phyloP scores from a whole-genome alignment of 495 filamentous ascomycete genomes.

The Antarctomyces pellizariae region DNA sequence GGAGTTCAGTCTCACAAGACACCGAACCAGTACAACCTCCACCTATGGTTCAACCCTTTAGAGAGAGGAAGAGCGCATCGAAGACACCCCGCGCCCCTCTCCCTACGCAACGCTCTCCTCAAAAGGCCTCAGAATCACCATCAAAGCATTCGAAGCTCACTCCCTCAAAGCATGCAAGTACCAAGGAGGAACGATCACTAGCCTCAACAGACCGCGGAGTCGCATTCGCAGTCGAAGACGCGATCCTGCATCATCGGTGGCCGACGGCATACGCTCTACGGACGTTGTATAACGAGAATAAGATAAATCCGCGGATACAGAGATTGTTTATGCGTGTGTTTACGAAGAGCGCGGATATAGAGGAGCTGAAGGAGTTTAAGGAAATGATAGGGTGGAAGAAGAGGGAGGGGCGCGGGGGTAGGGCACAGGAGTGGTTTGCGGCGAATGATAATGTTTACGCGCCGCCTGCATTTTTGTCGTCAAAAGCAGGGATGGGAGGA shows the following conservation, averaged over 20 bases:
- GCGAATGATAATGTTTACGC: too few species aligned
- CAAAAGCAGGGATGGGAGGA: too few species aligned
- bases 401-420: too few species aligned
- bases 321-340: constrained; percentile 21
- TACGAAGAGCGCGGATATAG: constrained; percentile 22
- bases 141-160: too few species aligned
- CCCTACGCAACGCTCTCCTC: not conserved
- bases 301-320: constrained; percentile 11
- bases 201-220: constrained; percentile 14
- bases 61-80: constrained; percentile 23
- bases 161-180: not conserved
- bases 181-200: not conserved
- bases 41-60: not conserved
- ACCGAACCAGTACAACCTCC: not conserved
- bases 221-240: constrained; percentile 23
- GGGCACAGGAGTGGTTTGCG: too few species aligned
- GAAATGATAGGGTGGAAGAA: constrained; percentile 21
- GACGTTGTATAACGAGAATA: constrained; percentile 26
- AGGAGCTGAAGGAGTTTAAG: constrained; percentile 20
- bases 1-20: not conserved
- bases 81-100: constrained; percentile 9
- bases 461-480: too few species aligned
- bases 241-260: constrained; percentile 22
- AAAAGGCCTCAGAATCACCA: too few species aligned
- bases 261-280: constrained; percentile 31